Base-by-base conservation (phyloP, 2,329 filamentous ascomycete genomes). In the Fusarium citri region DNA sequence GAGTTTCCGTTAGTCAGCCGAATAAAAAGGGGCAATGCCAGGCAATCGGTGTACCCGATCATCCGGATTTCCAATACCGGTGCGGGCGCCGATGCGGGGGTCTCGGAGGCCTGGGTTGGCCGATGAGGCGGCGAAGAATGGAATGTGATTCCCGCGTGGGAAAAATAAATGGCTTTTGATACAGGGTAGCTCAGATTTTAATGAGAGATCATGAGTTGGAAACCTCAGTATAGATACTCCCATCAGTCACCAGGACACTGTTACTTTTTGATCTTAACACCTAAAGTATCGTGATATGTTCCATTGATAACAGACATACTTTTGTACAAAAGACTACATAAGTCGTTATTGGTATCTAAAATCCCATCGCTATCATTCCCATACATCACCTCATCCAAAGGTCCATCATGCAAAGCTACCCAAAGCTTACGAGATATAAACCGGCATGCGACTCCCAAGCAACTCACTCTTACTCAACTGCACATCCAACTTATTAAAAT, bases 401-500 rank as follows among this genome's bases (percentile, higher is more conserved):
- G 28, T 25, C 14, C 9, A 6, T 14, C 57, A 56, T 51, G n/a
- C 18, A 48, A 28, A 14, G 23, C 6, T 22, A 11, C 26, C n/a
- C 23, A 53, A 53, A 37, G 14, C 41, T 43, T 53, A 80, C 41
- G 82, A 78, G 69, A 88, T 85, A 63, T 86, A 88, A 12, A 88
- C 85, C 0, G 86, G 86, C 80, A 88, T 81, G 7, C 87, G 82
- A 67, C 83, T 88, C 3, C 85, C 86, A 34, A 84, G 71, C 7
- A 88, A 76, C 76, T 88, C 85, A 63, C 84, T 85, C 75, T 87
- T 86, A 46, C 83, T 78, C 5, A 85, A 75, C 74, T 87, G 85
- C 12, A 84, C 79, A 58, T 88, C 87, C 62, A 82, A 80, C 72
- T 84, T 85, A 74, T 87, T 80, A 55, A 88, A 88, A 69, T 88